Conservation (phyloP, 768 basidiomycete genomes). For the Baorangia bicolor region DNA sequence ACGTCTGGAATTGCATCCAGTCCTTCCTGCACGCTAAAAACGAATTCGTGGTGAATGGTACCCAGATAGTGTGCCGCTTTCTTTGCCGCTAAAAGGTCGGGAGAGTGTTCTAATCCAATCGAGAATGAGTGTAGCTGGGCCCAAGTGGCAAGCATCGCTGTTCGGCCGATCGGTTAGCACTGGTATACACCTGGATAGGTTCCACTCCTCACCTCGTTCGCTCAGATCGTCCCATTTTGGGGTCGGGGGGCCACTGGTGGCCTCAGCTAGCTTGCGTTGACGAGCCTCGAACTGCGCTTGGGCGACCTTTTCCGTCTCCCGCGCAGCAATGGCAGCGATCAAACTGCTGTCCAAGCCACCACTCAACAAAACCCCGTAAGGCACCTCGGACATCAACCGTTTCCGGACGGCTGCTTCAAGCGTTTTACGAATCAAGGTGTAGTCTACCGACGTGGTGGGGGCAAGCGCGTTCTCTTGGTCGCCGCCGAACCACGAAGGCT, state of each 20-base stretch:
- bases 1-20: slow-evolving; percentile 97
- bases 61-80: slow-evolving; percentile 93
- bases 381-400: slow-evolving; percentile 96
- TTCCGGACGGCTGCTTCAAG: slow-evolving; percentile 93
- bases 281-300: slow-evolving; percentile 74
- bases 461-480: slow-evolving; percentile 62
- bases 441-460: slow-evolving; percentile 61
- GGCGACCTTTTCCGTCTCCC: slow-evolving; percentile 92
- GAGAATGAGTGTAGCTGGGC: slow-evolving; percentile 98
- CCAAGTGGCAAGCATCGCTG: slow-evolving; percentile 83
- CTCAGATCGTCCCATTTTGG: slow-evolving; percentile 45
- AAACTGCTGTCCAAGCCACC: slow-evolving; percentile 95
- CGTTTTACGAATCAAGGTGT: slow-evolving; percentile 69
- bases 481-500: slow-evolving; percentile 87
- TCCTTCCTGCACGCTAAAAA: slow-evolving; percentile 97
- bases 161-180: slow-evolving; percentile 4
- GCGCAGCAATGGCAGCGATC: slow-evolving; percentile 91
- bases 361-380: slow-evolving; percentile 93
- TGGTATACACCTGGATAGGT: neutral
- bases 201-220: slow-evolving; percentile 51
- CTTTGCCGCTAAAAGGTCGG: slow-evolving; percentile 90
- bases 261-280: slow-evolving; percentile 55
- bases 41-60: slow-evolving; percentile 95
- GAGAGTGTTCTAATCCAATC: slow-evolving; percentile 91
- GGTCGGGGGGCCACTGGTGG: slow-evolving; percentile 54